Evolutionary conservation across 2,329 filamentous ascomycete genomes (phyloP).

Genomic region (Paecilomyces sp.): DNA sequence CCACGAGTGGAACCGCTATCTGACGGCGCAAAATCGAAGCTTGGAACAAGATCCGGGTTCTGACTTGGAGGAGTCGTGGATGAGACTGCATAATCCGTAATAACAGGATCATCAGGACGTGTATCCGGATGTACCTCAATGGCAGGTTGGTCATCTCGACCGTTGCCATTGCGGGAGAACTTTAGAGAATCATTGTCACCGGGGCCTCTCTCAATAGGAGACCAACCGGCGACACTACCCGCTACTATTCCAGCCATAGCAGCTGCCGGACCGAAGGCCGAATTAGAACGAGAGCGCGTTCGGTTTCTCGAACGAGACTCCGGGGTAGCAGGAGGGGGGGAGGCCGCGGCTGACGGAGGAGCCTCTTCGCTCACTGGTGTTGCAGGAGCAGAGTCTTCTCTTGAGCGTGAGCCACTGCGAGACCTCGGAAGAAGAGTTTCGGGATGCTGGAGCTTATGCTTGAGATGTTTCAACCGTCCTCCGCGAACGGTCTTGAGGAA

Average conservation of each 20-base stretch:
- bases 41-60: conserved; percentile 37
- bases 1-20: conserved; percentile 25
- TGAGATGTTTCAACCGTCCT: conserved; percentile 53
- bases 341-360: conserved; percentile 9
- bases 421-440: conserved; percentile 37
- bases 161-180: conserved; percentile 28
- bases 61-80: conserved; percentile 39
- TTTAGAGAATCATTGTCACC: conserved; percentile 30
- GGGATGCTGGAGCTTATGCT: conserved; percentile 56
- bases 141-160: conserved; percentile 33
- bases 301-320: conserved; percentile 44
- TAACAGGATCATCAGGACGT: conserved; percentile 37
- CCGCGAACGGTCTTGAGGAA: conserved; percentile 59
- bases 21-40: conserved; percentile 36
- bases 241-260: conserved; percentile 61
- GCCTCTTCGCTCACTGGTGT: conserved; percentile 48
- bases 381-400: conserved; percentile 42
- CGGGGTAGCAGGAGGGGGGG: conserved; percentile 45
- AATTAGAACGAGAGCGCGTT: conserved; percentile 53
- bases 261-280: conserved; percentile 51
- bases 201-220: conserved; percentile 47
- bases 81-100: conserved; percentile 24
- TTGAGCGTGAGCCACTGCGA: conserved; percentile 33
- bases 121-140: conserved; percentile 43
- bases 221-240: conserved; percentile 60